Evolutionary conservation across 305 asterid species (phyloP).

Genomic region (Solanum chacoense): DNA sequence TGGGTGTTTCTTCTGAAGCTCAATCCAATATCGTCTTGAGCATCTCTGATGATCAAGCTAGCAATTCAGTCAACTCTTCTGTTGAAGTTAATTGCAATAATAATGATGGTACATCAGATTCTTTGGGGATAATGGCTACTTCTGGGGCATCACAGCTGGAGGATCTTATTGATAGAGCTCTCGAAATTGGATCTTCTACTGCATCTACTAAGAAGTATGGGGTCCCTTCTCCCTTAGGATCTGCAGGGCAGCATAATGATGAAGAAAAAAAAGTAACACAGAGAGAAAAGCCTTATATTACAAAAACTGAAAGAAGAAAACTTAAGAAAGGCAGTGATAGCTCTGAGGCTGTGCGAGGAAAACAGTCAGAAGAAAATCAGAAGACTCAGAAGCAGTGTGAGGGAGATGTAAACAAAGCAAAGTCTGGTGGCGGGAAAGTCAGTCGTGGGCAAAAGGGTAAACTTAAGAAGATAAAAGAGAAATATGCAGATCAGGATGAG

Average conservation of each 20-base stretch:
- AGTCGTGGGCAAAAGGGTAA: slow-evolving; percentile 90
- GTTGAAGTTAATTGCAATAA: slow-evolving; percentile 15
- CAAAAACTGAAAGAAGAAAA: slow-evolving; percentile 90
- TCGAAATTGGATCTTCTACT: slow-evolving; percentile 78
- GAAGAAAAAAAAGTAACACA: slow-evolving; percentile 27
- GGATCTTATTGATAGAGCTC: slow-evolving; percentile 88
- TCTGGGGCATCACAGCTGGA: slow-evolving; percentile 52
- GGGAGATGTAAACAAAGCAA: slow-evolving; percentile 21
- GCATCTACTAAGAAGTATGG: slow-evolving; percentile 48
- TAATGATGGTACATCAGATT: slow-evolving; percentile 17
- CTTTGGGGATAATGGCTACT: slow-evolving; percentile 26
- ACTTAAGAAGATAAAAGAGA: slow-evolving; percentile 89
- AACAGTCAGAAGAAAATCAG: slow-evolving; percentile 20
- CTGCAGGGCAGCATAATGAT: slow-evolving; percentile 22
- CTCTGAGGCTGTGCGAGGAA: slow-evolving; percentile 24
- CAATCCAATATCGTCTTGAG: slow-evolving; percentile 15
- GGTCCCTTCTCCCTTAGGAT: slow-evolving; percentile 35
- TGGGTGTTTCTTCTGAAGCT: slow-evolving; percentile 19
- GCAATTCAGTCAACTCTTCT: slow-evolving; percentile 15
- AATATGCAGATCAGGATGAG: slow-evolving; percentile 97
- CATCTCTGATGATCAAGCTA: slow-evolving; percentile 21
- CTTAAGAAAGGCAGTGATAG: slow-evolving; percentile 78
- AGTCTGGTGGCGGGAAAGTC: slow-evolving; percentile 50
- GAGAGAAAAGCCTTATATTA: slow-evolving; percentile 74
- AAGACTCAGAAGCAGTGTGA: slow-evolving; percentile 22